Base-by-base conservation (phyloP, 2,329 filamentous ascomycete genomes). In the Sporothrix pseudoabietina region DNA sequence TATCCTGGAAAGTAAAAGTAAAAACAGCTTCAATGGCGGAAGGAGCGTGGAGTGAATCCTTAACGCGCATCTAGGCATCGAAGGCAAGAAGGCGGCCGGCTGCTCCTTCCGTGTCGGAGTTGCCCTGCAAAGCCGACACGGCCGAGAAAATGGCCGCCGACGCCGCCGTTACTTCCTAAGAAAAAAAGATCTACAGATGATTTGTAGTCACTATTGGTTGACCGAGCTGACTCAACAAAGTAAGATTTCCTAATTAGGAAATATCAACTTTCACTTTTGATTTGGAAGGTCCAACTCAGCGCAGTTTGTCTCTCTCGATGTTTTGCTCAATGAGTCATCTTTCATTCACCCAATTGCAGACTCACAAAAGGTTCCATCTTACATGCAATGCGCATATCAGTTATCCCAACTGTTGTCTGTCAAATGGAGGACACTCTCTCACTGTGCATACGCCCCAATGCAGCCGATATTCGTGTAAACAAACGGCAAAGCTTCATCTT, bases 171-270 rank as follows among this genome's bases (percentile, higher is more conserved):
- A 44, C 22, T 66, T 47, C 22, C n/a, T 30, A 44, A 26, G n/a
- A 26, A 2, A 66, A 47, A 47, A 22, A 35, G 16, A 7, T 30
- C 61, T 14, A 66, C 26, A 35, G 30, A 61, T 32, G 57, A 61
- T 55, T 55, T 55, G n/a, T 32, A 57, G 35, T 14, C 41, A 44
- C 61, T 30, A 9, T 26, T 65, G 19, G 14, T 14, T 49, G n/a
- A 26, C 52, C n/a, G 52, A 26, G 22, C 9, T 68, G 44, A n/a
- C 71, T 63, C 19, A 55, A 73, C 47, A 22, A 19, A 54, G 65
- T n/a, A 72, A 63, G 22, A 69, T 69, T 73, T 54, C 71, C 71
- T 4, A 19, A 73, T 44, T 49, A 26, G 57, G 71, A 47, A 44
- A 69, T 52, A 47, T 52, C 26, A n/a, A 52, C 44, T n/a, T 49